phyloP scores from a whole-genome alignment of 768 basidiomycete genomes.

The Tubosaeta brunneosetosa region DNA sequence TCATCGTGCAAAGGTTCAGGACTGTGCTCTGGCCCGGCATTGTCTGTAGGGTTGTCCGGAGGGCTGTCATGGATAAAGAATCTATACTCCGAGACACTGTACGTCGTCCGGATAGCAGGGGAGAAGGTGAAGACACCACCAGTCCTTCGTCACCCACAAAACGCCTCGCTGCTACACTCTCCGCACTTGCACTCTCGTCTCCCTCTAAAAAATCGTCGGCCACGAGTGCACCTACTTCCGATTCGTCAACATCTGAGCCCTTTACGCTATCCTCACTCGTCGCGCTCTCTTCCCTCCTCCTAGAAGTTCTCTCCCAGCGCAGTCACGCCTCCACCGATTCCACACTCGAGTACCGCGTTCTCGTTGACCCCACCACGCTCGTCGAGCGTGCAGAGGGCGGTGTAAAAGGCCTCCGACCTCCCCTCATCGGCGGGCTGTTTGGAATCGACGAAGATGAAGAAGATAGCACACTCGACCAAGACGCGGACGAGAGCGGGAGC shows the following conservation, averaged over 20 bases:
- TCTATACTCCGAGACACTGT: background rate
- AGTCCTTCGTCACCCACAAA: conserved; percentile 16
- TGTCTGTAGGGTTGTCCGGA: conserved; percentile 66
- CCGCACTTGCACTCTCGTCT: conserved; percentile 14
- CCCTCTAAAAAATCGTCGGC: conserved; percentile 10
- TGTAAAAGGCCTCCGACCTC: conserved; percentile 55
- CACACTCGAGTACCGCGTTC: conserved; percentile 74
- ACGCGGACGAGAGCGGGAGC: conserved; percentile 42
- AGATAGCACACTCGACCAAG: conserved; percentile 21
- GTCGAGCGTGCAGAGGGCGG: conserved; percentile 63
- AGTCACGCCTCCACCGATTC: conserved; percentile 67
- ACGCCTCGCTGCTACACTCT: conserved; percentile 8
- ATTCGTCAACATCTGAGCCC: background rate
- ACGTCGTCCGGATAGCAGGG: background rate
- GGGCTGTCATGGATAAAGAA: conserved; percentile 52
- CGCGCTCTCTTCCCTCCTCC: conserved; percentile 35
- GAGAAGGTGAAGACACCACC: background rate
- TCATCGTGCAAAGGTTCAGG: conserved; percentile 79
- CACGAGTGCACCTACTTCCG: background rate
- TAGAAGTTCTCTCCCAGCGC: conserved; percentile 63
- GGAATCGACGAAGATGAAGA: conserved; percentile 42
- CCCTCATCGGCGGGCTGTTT: conserved; percentile 33
- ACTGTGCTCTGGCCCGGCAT: conserved; percentile 78
- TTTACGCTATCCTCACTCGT: conserved; percentile 17
- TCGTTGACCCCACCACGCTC: conserved; percentile 63